Evolutionary conservation across 129 eudicot genomes (phyloP).

Genomic region (Mikania micrantha): DNA sequence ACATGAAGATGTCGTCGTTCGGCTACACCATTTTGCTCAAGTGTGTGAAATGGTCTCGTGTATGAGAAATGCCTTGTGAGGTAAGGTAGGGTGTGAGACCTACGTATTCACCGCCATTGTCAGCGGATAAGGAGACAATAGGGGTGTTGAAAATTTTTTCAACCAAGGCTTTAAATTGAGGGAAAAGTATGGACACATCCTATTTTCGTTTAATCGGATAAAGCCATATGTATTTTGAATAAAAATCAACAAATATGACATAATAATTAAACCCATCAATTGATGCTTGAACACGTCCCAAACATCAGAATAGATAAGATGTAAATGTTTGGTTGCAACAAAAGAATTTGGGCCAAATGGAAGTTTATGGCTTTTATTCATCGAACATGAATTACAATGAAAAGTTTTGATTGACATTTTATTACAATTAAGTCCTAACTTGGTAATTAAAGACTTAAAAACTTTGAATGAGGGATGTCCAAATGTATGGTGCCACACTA

Average conservation of each 20-base stretch:
- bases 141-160: neutral
- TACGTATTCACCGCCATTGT: neutral
- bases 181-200: neutral
- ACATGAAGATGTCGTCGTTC: neutral
- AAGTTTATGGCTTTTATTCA: neutral
- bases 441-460: no score
- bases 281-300: neutral
- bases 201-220: neutral
- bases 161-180: neutral
- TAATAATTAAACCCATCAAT: neutral
- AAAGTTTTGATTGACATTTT: neutral
- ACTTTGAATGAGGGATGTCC: no score
- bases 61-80: neutral
- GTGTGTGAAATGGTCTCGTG: neutral
- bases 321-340: neutral
- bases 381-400: neutral
- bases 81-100: neutral
- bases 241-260: neutral
- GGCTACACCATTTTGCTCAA: neutral
- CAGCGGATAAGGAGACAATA: neutral
- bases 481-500: no score
- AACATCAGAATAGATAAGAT: neutral
- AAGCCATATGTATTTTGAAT: neutral
- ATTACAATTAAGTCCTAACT: no score
- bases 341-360: neutral